Percentiles rank a stretch among this genome's conserved stretches.
phyloP scores from a whole-genome alignment of 2,329 filamentous ascomycete genomes.

The Sclerotinia glacialis region DNA sequence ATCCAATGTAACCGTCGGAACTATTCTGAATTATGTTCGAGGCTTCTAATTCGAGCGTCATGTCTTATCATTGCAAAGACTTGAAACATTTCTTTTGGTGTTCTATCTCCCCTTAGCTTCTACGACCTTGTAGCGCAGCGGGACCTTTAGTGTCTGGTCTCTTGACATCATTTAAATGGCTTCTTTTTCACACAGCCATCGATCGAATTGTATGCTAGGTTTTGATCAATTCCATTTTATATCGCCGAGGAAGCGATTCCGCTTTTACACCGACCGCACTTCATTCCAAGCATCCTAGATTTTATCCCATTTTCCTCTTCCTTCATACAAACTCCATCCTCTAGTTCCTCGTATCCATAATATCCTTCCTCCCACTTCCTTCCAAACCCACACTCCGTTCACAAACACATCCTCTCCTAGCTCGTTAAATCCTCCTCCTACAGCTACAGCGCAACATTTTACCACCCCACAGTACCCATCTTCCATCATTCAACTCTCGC shows the following conservation, averaged over 20 bases:
- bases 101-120: background rate
- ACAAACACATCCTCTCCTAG: background rate
- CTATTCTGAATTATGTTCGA: background rate
- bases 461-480: background rate
- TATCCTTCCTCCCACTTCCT: background rate
- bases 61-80: no score
- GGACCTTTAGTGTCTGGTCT: no score
- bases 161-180: no score
- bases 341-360: background rate
- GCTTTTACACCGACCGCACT: no score
- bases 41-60: background rate
- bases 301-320: background rate
- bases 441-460: conserved; percentile 9
- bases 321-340: background rate
- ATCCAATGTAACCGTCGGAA: conserved; percentile 1
- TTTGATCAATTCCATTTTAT: no score
- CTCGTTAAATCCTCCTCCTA: conserved; percentile 9
- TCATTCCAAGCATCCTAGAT: no score
- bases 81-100: background rate
- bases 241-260: no score
- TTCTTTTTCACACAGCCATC: no score
- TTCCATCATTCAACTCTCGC: conserved; percentile 4
- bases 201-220: no score
- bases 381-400: background rate
- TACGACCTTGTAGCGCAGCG: background rate